A percentile compares a stretch with the other conserved stretches of the same genome.
Conservation (phyloP, 2,329 filamentous ascomycete genomes). For the Botrytis porri region DNA sequence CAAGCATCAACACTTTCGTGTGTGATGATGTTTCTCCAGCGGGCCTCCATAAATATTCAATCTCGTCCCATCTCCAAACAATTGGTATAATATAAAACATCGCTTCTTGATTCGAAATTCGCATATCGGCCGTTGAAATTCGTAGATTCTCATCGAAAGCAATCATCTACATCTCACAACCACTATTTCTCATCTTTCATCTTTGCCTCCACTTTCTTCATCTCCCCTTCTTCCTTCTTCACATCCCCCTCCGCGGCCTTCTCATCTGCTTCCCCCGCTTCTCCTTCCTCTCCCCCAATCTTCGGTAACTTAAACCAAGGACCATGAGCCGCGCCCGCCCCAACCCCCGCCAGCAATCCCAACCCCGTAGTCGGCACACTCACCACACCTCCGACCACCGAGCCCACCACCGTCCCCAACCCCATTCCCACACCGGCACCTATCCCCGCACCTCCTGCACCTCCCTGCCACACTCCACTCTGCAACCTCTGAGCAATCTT, state of each 20-base stretch:
- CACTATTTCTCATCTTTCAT: neutral
- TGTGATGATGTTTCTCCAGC: neutral
- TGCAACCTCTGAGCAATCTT: constrained; percentile 56
- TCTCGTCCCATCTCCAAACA: neutral
- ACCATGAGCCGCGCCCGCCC: constrained; percentile 30
- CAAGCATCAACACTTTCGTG: neutral
- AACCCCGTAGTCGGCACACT: constrained; percentile 28
- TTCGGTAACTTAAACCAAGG: constrained; percentile 29
- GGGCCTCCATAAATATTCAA: neutral
- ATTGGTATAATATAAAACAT: constrained; percentile 3
- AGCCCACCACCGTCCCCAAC: constrained; percentile 26
- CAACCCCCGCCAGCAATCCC: constrained; percentile 25
- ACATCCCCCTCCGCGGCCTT: neutral
- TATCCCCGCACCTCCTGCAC: constrained; percentile 27
- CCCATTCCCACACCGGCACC: constrained; percentile 29
- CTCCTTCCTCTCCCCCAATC: constrained; percentile 12
- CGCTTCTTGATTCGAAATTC: neutral
- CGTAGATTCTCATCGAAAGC: neutral
- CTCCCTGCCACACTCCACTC: constrained; percentile 34
- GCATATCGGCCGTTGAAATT: neutral
- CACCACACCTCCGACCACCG: constrained; percentile 22
- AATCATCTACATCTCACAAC: neutral
- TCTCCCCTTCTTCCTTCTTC: constrained; percentile 9
- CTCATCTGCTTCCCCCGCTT: constrained; percentile 18
- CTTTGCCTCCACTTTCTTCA: constrained; percentile 12